Percentiles rank a stretch among this genome's conserved stretches.
Evolutionary conservation across 495 filamentous ascomycete genomes (phyloP).

Genomic region (Acidomyces sp.): DNA sequence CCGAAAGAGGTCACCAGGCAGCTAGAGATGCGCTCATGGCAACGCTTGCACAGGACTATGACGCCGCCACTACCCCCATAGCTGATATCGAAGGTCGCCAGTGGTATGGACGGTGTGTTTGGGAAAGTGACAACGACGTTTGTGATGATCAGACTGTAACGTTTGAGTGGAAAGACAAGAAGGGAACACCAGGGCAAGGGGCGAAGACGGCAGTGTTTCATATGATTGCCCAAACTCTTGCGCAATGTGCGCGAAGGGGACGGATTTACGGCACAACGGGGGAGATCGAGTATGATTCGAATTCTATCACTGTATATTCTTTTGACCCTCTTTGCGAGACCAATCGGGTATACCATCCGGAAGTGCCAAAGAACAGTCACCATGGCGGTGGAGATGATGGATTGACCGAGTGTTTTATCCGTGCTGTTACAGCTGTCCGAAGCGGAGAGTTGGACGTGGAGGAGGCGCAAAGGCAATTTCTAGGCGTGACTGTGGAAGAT

Average conservation of each 20-base stretch:
- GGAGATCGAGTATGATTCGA: conserved; percentile 69
- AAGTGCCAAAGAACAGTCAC: conserved; percentile 37
- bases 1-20: conserved; percentile 25
- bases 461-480: conserved; percentile 57
- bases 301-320: conserved; percentile 49
- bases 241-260: conserved; percentile 70
- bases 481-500: conserved; percentile 77
- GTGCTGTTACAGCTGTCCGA: conserved; percentile 69
- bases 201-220: conserved; percentile 82
- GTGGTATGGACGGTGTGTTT: conserved; percentile 93
- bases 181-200: conserved; percentile 22
- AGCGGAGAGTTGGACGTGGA: conserved; percentile 51
- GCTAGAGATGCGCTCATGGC: conserved; percentile 36
- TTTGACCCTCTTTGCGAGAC: too few relatives aligned
- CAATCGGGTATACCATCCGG: conserved; percentile 42
- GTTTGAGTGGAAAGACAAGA: conserved; percentile 62
- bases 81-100: conserved; percentile 44
- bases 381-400: conserved; percentile 88
- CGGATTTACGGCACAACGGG: conserved; percentile 73
- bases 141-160: conserved; percentile 85
- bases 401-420: conserved; percentile 62
- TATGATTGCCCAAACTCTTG: conserved; percentile 84
- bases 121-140: conserved; percentile 79
- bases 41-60: conserved; percentile 57
- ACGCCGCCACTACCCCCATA: conserved; percentile 32